These are phyloP conservation scores for Melampsora americana DNA, from an alignment of 1,284 basidiomycete genomes.

Conservation along the genomic window DNA sequence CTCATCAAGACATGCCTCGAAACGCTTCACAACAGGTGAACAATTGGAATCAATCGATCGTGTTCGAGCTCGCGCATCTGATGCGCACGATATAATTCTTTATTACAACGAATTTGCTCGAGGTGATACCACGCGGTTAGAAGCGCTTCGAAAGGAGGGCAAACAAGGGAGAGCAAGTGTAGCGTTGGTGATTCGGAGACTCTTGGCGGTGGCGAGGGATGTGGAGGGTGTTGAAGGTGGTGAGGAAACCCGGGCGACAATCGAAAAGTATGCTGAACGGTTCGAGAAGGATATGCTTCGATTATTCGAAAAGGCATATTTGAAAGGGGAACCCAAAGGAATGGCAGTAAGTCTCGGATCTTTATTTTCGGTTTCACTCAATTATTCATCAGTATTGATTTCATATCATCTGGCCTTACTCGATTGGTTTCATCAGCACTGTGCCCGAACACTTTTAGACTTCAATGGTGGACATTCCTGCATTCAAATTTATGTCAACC, in stretches of 20 bases:
- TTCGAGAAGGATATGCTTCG: conserved; percentile 98
- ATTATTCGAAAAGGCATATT: conserved; percentile 89
- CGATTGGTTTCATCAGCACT: conserved; percentile 64
- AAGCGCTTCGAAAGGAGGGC: conserved; percentile 73
- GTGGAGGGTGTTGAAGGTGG: conserved; percentile 65
- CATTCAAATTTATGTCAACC: conserved; percentile 98
- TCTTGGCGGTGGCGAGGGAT: conserved; percentile 86
- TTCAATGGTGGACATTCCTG: conserved; percentile 97
- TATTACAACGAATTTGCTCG: conserved; percentile 90
- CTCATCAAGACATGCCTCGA: not conserved
- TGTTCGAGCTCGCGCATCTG: conserved; percentile 85
- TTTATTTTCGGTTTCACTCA: conserved; percentile 6
- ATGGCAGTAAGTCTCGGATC: conserved; percentile 73
- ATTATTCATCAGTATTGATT: not conserved
- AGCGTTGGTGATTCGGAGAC: conserved; percentile 79
- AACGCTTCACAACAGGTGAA: conserved; percentile 63
- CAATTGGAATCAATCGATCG: conserved; percentile 93
- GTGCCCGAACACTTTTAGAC: conserved; percentile 90
- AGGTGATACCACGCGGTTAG: conserved; percentile 73
- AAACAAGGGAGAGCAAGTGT: conserved; percentile 78
- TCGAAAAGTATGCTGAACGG: conserved; percentile 94
- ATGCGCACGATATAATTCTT: conserved; percentile 88
- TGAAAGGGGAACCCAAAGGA: conserved; percentile 95
- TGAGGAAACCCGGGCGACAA: conserved; percentile 72
- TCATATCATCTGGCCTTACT: conserved; percentile 9